Evolutionary conservation across 441 rosid species (phyloP).

Genomic region (Erodium moschatum): DNA sequence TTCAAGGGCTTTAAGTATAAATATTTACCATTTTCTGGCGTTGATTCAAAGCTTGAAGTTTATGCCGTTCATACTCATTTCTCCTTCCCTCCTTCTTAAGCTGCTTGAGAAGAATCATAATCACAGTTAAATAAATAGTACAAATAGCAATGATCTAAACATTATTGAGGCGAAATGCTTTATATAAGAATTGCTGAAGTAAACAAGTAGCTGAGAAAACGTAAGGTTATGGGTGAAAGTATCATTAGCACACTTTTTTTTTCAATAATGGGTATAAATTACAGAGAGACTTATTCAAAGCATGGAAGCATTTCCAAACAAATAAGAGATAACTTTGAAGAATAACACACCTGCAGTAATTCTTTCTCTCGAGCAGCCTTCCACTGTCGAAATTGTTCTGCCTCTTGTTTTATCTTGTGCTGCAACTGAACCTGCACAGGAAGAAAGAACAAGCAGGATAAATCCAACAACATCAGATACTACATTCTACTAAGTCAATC

Average conservation of each 20-base stretch:
- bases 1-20: background rate
- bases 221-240: background rate
- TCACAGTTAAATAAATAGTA: conserved; percentile 4
- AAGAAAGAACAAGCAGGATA: conserved; percentile 12
- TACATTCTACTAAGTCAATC: background rate
- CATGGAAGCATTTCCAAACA: background rate
- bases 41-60: conserved; percentile 53
- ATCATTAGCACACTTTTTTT: background rate
- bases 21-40: conserved; percentile 51
- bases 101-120: conserved; percentile 29
- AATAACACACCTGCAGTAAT: conserved; percentile 42
- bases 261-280: background rate
- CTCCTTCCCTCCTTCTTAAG: conserved; percentile 63
- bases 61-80: conserved; percentile 55
- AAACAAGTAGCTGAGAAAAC: background rate
- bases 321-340: background rate
- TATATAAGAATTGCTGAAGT: background rate
- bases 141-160: background rate
- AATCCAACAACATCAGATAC: conserved; percentile 13
- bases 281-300: background rate
- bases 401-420: conserved; percentile 61
- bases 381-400: conserved; percentile 70
- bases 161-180: background rate
- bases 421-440: conserved; percentile 54
- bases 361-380: conserved; percentile 63